Base-by-base conservation (phyloP, 768 basidiomycete genomes). In the Leccinum truebloodii region DNA sequence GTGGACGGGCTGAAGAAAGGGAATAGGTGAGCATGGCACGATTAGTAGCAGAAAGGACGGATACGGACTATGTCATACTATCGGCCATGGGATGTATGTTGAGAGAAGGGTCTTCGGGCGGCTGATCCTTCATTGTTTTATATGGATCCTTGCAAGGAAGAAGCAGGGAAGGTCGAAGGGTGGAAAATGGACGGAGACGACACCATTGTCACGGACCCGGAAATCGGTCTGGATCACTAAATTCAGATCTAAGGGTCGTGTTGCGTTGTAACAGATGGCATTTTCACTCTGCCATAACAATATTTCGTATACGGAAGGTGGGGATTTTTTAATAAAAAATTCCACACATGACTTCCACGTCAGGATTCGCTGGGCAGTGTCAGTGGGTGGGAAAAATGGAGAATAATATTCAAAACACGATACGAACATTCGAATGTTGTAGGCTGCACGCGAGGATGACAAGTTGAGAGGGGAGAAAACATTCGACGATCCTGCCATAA, bases 161-260 rank as follows among this genome's bases (percentile, higher is more conserved):
- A 66, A 70, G 69, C 64, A 68, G 67, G 68, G 67, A 76, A 67
- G 67, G 69, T 65, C 57, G n/a, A 68, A 75, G 72, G 71, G 73
- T 67, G 72, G 72, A 74, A 77, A 74, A 74, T 74, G 73, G 73
- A 75, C 74, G 73, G 70, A 60, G 72, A 71, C 63, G 67, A 69
- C 67, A 73, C 75, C 76, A 75, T 77, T 75, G 74, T 74, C 65
- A 74, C 74, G 76, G 73, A 68, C 76, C 73, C 73, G 73, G 73
- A 74, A 73, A 73, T 75, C 73, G 75, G 74, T 61, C 72, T 74
- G 79, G 84, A 82, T 83, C 81, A 80, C 80, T 78, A 81, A 82
- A 79, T 83, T 82, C 81, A 86, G 83, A 86, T 86, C 84, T 86
- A 84, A 86, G 85, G 85, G 85, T 86, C 85, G 80, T 73, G 79